Evolutionary conservation across 306 rosid species (phyloP).

Genomic region (Parietaria judaica): DNA sequence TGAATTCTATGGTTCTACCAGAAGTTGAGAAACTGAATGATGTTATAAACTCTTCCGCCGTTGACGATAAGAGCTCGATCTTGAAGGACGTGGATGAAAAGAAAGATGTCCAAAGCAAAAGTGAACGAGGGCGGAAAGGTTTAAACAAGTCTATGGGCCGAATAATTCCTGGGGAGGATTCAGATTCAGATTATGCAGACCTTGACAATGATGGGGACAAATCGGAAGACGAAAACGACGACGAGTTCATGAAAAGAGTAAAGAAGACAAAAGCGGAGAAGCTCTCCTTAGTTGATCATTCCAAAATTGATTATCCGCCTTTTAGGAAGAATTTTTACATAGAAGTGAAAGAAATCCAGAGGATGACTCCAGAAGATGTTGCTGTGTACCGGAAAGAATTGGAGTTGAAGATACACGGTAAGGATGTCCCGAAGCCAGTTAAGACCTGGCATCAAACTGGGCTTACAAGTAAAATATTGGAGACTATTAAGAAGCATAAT

Average conservation of each 20-base stretch:
- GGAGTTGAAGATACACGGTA: slow-evolving; percentile 94
- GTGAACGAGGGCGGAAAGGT: slow-evolving; percentile 39
- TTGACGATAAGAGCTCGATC: slow-evolving; percentile 29
- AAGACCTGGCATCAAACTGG: slow-evolving; percentile 95
- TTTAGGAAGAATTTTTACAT: slow-evolving; percentile 69
- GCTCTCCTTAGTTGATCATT: slow-evolving; percentile 87
- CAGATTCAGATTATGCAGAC: slow-evolving; percentile 74
- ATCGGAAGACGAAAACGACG: slow-evolving; percentile 74
- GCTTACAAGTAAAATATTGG: slow-evolving; percentile 79
- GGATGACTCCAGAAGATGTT: slow-evolving; percentile 60
- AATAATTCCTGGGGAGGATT: slow-evolving; percentile 93
- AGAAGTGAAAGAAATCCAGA: slow-evolving; percentile 65
- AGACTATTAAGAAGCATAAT: slow-evolving; percentile 65
- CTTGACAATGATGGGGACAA: slow-evolving; percentile 52
- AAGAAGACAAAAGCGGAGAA: slow-evolving; percentile 94
- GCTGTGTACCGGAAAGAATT: slow-evolving; percentile 60
- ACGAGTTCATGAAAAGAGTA: slow-evolving; percentile 93
- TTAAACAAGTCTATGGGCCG: slow-evolving; percentile 71
- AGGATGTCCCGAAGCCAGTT: slow-evolving; percentile 90
- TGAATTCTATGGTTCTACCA: slow-evolving; percentile 83
- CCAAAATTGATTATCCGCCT: slow-evolving; percentile 72
- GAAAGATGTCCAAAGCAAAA: slow-evolving; percentile 31
- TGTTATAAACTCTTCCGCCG: slow-evolving; percentile 26
- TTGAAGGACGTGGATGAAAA: slow-evolving; percentile 36
- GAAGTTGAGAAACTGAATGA: slow-evolving; percentile 72